phyloP scores from a whole-genome alignment of 2,329 filamentous ascomycete genomes.

The Hypoxylon sp. region DNA sequence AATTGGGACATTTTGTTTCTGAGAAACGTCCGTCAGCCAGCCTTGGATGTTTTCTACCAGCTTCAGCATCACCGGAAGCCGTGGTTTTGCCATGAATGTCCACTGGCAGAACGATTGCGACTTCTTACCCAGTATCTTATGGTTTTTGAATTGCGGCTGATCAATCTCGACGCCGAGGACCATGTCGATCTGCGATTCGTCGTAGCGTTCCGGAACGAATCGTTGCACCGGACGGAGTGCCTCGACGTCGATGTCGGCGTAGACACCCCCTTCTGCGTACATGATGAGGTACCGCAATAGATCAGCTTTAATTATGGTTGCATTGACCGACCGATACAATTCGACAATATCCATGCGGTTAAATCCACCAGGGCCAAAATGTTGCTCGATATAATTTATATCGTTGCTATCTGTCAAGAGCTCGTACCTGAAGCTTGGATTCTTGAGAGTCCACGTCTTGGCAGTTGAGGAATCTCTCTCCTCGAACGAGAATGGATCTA shows the following conservation, averaged over 20 bases:
- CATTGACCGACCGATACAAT: constrained; percentile 71
- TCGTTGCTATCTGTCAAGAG: constrained; percentile 79
- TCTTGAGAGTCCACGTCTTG: constrained; percentile 76
- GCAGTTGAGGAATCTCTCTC: constrained; percentile 73
- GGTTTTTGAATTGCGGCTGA: constrained; percentile 74
- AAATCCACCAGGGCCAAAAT: constrained; percentile 75
- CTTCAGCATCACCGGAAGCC: constrained; percentile 76
- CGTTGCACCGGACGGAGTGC: constrained; percentile 58
- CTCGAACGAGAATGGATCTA: constrained; percentile 76
- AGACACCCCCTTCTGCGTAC: constrained; percentile 74
- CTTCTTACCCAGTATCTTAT: constrained; percentile 75
- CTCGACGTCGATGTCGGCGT: constrained; percentile 63
- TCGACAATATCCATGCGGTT: constrained; percentile 77
- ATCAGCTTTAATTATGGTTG: constrained; percentile 73
- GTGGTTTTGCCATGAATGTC: constrained; percentile 80
- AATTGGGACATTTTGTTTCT: constrained; percentile 64
- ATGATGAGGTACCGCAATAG: constrained; percentile 77
- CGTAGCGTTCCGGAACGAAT: constrained; percentile 75
- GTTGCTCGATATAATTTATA: constrained; percentile 75
- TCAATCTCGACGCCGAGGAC: constrained; percentile 81
- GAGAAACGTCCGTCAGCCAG: constrained; percentile 74
- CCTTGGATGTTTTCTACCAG: constrained; percentile 78
- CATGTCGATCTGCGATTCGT: constrained; percentile 75
- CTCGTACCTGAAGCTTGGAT: constrained; percentile 77
- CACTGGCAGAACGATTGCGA: constrained; percentile 79